Evolutionary conservation across 2,329 filamentous ascomycete genomes (phyloP).

Genomic region (Moelleriella libera): DNA sequence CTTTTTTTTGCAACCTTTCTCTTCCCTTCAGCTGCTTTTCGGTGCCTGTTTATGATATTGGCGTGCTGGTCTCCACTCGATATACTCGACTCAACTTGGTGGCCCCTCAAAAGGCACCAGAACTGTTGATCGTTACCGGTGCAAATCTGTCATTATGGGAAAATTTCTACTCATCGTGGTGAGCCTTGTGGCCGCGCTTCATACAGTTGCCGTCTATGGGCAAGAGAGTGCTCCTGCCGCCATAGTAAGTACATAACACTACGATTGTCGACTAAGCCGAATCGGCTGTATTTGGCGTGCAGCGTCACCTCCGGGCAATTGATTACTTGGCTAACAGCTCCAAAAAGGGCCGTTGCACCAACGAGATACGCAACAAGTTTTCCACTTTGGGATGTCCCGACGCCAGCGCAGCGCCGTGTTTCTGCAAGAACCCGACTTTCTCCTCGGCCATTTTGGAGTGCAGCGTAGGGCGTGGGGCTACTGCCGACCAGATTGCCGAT

Average conservation of each 20-base stretch:
- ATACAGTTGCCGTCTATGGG: constrained; percentile 12
- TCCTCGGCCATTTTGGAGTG: constrained; percentile 25
- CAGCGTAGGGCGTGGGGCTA: constrained; percentile 13
- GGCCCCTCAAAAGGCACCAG: background rate
- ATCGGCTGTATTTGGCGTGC: no score
- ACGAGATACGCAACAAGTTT: constrained; percentile 9
- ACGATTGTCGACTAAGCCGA: no score
- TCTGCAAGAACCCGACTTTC: constrained; percentile 23
- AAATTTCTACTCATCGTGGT: constrained; percentile 7
- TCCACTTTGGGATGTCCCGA: constrained; percentile 11
- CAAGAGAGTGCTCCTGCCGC: constrained; percentile 10
- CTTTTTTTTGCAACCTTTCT: background rate
- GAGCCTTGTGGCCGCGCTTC: constrained; percentile 14
- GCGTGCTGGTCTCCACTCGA: background rate
- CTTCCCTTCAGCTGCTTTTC: background rate
- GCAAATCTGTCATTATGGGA: constrained; percentile 1
- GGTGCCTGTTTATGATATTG: background rate
- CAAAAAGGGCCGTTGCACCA: constrained; percentile 9
- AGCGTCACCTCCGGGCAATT: background rate
- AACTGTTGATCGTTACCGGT: background rate
- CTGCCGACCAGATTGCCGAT: constrained; percentile 8
- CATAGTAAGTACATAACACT: constrained; percentile 14
- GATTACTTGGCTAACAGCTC: background rate
- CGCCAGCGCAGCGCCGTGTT: constrained; percentile 19
- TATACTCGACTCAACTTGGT: background rate